These are phyloP conservation scores for Mycena alexandri DNA, from an alignment of 768 basidiomycete species.

Conservation along the genomic window DNA sequence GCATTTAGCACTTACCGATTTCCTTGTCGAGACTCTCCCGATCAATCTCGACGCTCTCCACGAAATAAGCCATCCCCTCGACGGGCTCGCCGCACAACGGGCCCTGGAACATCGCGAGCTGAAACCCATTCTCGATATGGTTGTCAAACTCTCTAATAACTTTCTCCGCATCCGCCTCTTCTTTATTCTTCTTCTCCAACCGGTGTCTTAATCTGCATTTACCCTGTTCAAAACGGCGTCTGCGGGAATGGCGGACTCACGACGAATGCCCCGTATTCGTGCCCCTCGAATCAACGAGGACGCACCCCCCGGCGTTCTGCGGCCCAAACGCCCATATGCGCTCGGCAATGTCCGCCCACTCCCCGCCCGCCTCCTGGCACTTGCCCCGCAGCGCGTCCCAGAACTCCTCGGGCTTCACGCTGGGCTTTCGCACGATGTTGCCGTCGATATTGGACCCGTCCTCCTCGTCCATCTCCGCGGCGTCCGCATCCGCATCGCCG, in stretches of 20 bases:
- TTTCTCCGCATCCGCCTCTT: constrained; percentile 49
- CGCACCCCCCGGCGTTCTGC: constrained; percentile 84
- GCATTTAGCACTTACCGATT: constrained; percentile 60
- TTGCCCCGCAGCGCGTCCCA: constrained; percentile 78
- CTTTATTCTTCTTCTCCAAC: constrained; percentile 55
- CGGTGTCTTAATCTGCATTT: constrained; percentile 64
- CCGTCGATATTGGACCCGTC: constrained; percentile 63
- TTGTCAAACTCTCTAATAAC: constrained; percentile 75
- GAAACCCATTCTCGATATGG: constrained; percentile 93
- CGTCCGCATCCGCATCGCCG: constrained; percentile 32
- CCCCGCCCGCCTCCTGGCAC: constrained; percentile 80
- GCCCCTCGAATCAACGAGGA: constrained; percentile 82
- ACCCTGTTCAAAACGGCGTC: constrained; percentile 10
- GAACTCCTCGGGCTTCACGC: constrained; percentile 80
- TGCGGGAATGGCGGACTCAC: constrained; percentile 55
- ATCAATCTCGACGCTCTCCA: constrained; percentile 82
- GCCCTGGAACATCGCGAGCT: constrained; percentile 93
- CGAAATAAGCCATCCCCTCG: constrained; percentile 91
- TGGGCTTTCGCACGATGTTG: constrained; percentile 71
- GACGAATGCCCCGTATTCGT: constrained; percentile 58
- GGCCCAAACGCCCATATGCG: constrained; percentile 95
- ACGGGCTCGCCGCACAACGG: constrained; percentile 96
- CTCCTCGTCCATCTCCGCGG: constrained; percentile 52
- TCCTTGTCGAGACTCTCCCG: constrained; percentile 70
- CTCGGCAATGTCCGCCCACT: constrained; percentile 83